Evolutionary conservation across 1,139 yeast genomes (phyloP), one percentile per base, ranked within the genome.

Genomic region (Zygosaccharomyces pseudobailii): DNA sequence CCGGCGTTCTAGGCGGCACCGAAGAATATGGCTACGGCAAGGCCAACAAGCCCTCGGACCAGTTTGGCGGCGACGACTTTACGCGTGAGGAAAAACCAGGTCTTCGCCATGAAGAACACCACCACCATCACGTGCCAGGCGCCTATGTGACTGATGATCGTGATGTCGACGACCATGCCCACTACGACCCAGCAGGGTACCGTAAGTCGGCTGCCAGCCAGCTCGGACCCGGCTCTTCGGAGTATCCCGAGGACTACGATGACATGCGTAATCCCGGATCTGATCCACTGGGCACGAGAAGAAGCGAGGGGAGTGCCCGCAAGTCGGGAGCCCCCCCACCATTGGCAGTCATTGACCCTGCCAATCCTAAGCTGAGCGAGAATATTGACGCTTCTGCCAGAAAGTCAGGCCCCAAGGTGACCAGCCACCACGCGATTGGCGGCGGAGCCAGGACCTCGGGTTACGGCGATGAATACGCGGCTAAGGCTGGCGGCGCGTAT

Each of bases 11-110:
- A 20, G 41, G 41, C 6, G 41, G 41, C 34, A 27, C 32, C 6
- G 41, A 38, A 17, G 41, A 31, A n/a, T 38, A 38, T 13, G 41
- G 41, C 24, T 38, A 38, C 24, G 41, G 41, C 23, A 38, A 8
- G 25, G 23, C 25, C 8, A 20, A 24, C 7, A 13, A 31, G 19
- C 40, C 41, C 17, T 31, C 41, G 23, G 41, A 38, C 7, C 34
- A 38, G 33, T 38, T 38, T 13, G 23, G 21, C 31, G 24, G 23
- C 25, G 34, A 38, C 19, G 25, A 28, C 19, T 38, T 38, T 13
- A 34, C 13, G 40, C 27, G 8, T 6, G 8, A 24, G 27, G 8
- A 24, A 8, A 6, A 24, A 8, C 27, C 6, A 8, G 8, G 9
- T 6, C 27, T 6, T 6, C 27, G 9, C 8, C 27, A 24, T 6